These are phyloP conservation scores for Hygrophila difformis DNA, from an alignment of 257 asterid species.

Conservation along the genomic window DNA sequence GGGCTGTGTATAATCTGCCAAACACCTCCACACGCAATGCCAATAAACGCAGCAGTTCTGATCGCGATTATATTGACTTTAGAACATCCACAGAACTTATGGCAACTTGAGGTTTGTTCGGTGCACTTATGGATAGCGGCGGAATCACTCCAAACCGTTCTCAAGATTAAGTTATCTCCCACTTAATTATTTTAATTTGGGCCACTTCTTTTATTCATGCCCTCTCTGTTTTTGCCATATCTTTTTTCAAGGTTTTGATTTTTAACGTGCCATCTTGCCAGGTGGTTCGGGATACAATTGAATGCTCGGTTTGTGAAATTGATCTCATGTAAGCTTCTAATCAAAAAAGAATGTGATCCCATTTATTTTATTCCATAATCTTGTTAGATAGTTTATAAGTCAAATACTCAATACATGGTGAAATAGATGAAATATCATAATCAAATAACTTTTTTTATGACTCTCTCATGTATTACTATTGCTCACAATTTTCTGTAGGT, in stretches of 20 bases:
- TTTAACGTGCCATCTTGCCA: slow-evolving; percentile 21
- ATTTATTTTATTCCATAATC: slow-evolving; percentile 10
- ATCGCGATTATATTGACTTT: slow-evolving; percentile 16
- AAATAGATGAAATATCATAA: slow-evolving; percentile 8
- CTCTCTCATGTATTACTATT: slow-evolving; percentile 4
- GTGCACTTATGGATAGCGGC: no score
- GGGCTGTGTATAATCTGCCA: slow-evolving; percentile 86
- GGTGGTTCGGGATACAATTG: slow-evolving; percentile 98
- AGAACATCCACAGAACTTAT: slow-evolving; percentile 45
- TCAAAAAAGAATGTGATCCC: slow-evolving; percentile 5
- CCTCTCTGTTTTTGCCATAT: no score
- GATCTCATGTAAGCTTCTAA: slow-evolving; percentile 78
- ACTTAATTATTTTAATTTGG: no score
- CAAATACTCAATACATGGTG: slow-evolving; percentile 6
- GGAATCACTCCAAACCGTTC: no score
- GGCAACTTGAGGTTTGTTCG: slow-evolving; percentile 56
- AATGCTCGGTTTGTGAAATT: slow-evolving; percentile 84
- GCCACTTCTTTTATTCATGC: no score
- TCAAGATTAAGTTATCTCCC: no score
- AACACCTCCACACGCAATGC: slow-evolving; percentile 24
- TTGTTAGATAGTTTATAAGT: slow-evolving; percentile 8
- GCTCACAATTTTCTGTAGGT: slow-evolving; percentile 43
- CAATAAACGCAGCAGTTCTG: slow-evolving; percentile 27
- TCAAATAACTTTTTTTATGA: neutral
- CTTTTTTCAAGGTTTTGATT: slow-evolving; percentile 20